Evolutionary conservation across 2,329 filamentous ascomycete genomes (phyloP).

Genomic region (Hypocreales sp.): DNA sequence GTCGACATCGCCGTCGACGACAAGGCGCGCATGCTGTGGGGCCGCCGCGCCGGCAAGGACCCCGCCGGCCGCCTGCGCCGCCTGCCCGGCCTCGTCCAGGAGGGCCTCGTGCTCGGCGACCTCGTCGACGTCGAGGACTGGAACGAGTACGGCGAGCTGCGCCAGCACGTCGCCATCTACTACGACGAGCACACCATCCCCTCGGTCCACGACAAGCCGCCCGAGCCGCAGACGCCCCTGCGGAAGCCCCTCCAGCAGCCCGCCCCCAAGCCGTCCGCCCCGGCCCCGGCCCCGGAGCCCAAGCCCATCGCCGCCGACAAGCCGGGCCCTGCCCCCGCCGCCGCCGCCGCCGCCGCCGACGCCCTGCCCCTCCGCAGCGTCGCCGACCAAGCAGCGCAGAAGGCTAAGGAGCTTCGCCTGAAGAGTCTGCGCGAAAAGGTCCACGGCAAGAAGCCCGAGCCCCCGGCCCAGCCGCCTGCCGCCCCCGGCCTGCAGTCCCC

Average conservation of each 20-base stretch:
- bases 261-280: slow-evolving; percentile 10
- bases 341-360: slow-evolving; percentile 13
- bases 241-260: slow-evolving; percentile 5
- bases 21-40: slow-evolving; percentile 78
- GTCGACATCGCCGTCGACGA: slow-evolving; percentile 85
- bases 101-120: slow-evolving; percentile 73
- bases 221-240: slow-evolving; percentile 18
- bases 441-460: slow-evolving; percentile 26
- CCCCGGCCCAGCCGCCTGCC: no score
- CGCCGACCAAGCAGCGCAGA: slow-evolving; percentile 50
- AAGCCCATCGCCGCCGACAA: background rate
- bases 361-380: slow-evolving; percentile 34
- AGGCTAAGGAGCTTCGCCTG: slow-evolving; percentile 44
- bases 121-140: slow-evolving; percentile 91
- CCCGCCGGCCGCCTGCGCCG: slow-evolving; percentile 49
- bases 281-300: slow-evolving; percentile 9
- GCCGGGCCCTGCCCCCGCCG: slow-evolving; percentile 6
- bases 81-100: slow-evolving; percentile 77
- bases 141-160: slow-evolving; percentile 97
- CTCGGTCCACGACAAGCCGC: slow-evolving; percentile 34
- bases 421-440: slow-evolving; percentile 39
- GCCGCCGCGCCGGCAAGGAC: slow-evolving; percentile 63
- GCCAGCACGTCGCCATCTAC: slow-evolving; percentile 62
- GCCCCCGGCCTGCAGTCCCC: slow-evolving; percentile 14
- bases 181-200: slow-evolving; percentile 47